Evolutionary conservation across 78 protist genomes (phyloP).

Genomic region (slime mould (Dictyostelium discoideum)): DNA sequence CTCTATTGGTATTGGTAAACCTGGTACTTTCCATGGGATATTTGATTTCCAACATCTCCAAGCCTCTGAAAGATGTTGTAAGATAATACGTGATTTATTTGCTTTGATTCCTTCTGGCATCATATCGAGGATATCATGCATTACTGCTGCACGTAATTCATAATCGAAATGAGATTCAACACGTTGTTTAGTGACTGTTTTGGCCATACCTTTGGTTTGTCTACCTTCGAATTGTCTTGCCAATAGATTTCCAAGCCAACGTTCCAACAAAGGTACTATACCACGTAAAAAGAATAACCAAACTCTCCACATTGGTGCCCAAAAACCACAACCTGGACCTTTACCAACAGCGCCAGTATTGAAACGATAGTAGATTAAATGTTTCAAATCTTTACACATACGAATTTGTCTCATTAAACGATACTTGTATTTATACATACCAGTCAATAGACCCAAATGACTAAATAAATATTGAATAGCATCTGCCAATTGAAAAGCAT

Average conservation of each 20-base stretch:
- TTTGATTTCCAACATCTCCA: conserved; percentile 99
- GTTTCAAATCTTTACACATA: conserved; percentile 97
- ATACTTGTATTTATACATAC: conserved; percentile 99
- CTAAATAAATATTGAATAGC: conserved; percentile 99
- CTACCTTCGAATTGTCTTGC: conserved; percentile 99
- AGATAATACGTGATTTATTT: conserved; percentile 95
- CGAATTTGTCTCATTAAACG: conserved; percentile 99
- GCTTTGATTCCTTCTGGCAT: conserved; percentile 99
- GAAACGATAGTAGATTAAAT: conserved; percentile 99
- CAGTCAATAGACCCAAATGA: conserved; percentile 99
- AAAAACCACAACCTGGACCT: conserved; percentile 99
- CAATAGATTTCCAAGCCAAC: conserved; percentile 99
- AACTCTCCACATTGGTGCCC: conserved; percentile 99
- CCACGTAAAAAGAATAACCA: conserved; percentile 99
- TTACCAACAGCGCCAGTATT: conserved; percentile 99
- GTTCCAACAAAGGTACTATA: conserved; percentile 99
- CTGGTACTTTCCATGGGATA: conserved; percentile 99
- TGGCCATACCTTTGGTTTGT: conserved; percentile 93
- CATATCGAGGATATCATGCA: conserved; percentile 99
- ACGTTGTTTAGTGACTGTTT: conserved; percentile 99
- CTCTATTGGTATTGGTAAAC: conserved; percentile 98
- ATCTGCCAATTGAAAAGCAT: conserved; percentile 96
- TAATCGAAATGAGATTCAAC: conserved; percentile 99
- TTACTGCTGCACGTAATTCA: conserved; percentile 98
- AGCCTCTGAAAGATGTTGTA: conserved; percentile 98